Percentiles rank a stretch among this genome's conserved stretches.
These are phyloP conservation scores for Fusarium verrucosum DNA, from an alignment of 2,329 filamentous ascomycete genomes.

Conservation along the genomic window DNA sequence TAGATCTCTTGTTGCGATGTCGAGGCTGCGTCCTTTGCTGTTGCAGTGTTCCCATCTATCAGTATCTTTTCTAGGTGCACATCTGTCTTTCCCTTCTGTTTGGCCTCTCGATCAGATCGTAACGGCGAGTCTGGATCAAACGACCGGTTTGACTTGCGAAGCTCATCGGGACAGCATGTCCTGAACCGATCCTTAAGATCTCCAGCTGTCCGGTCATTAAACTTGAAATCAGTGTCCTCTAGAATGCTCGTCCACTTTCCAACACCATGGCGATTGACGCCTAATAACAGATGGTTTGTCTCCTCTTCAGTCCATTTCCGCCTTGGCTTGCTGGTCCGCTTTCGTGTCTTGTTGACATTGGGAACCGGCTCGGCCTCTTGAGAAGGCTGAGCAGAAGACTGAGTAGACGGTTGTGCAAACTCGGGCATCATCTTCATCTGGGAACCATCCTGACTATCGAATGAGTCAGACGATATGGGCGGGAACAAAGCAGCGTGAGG, in stretches of 20 bases:
- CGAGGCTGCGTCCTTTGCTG: slow-evolving; percentile 42
- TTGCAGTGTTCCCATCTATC: slow-evolving; percentile 55
- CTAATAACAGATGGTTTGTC: slow-evolving; percentile 68
- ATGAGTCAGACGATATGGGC: slow-evolving; percentile 67
- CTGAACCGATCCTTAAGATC: slow-evolving; percentile 74
- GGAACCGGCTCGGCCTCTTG: slow-evolving; percentile 47
- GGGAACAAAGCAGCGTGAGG: slow-evolving; percentile 70
- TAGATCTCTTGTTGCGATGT: slow-evolving; percentile 46
- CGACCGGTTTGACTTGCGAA: slow-evolving; percentile 56
- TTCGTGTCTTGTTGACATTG: slow-evolving; percentile 55
- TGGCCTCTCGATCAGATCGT: slow-evolving; percentile 41
- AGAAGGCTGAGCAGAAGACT: slow-evolving; percentile 38
- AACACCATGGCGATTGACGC: slow-evolving; percentile 69
- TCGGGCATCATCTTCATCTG: slow-evolving; percentile 56
- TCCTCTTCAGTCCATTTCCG: slow-evolving; percentile 73
- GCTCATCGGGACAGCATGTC: slow-evolving; percentile 71
- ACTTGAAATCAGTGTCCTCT: slow-evolving; percentile 67
- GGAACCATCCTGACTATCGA: slow-evolving; percentile 59
- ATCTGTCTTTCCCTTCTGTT: slow-evolving; percentile 57
- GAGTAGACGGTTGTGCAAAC: slow-evolving; percentile 46
- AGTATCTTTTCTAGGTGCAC: slow-evolving; percentile 66
- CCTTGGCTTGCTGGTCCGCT: slow-evolving; percentile 65
- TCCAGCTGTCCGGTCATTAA: slow-evolving; percentile 68
- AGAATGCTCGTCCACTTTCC: slow-evolving; percentile 73
- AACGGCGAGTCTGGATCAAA: slow-evolving; percentile 38